Evolutionary conservation across 2,329 filamentous ascomycete species (phyloP), one percentile per base, ranked within the genome.

Genomic region (Epicoccum sorghinum): DNA sequence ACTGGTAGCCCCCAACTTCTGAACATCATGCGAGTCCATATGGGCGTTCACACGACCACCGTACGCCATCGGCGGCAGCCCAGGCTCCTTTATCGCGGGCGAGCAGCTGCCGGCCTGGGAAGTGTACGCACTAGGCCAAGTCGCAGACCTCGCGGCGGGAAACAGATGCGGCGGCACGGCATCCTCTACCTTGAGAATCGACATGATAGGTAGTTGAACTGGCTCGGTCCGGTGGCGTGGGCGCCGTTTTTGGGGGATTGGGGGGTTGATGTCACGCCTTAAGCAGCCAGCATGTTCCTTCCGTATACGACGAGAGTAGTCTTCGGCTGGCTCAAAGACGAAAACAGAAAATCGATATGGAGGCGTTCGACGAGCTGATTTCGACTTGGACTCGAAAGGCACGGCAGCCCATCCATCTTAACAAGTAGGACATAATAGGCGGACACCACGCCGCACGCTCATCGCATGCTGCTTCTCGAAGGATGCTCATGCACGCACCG

Each of bases 161-260:
- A 69, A 66, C 33, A 70, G 65, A 64, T 71, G 69, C 36, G 69
- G 67, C 64, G 66, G 70, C 62, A 69, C 66, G 60, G 69, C 57
- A 66, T 61, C 60, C 64, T 73, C 68, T 61, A 73, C 62, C 58
- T 69, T 62, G 52, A 69, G 63, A 18, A 18, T 18, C 56, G 71
- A 68, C 72, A 75, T 75, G 54, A 55, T 43, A 14, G 25, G 12
- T 60, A 56, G 57, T 56, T 18, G 18, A 18, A 18, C 18, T 18
- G 18, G 18, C 18, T 18, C 18, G 18, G 18, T 18, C 18, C 55
- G 48, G 47, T 49, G 45, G 33, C 58, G 53, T 40, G 52, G 42
- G 44, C 52, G 18, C 18, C 18, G 18, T 47, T 46, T 49, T 32
- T 44, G 18, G 18, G 43, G 55, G 47, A 55, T 18, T 18, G 18